phyloP scores from a whole-genome alignment of 768 basidiomycete species.

The Grammothele lineata region DNA sequence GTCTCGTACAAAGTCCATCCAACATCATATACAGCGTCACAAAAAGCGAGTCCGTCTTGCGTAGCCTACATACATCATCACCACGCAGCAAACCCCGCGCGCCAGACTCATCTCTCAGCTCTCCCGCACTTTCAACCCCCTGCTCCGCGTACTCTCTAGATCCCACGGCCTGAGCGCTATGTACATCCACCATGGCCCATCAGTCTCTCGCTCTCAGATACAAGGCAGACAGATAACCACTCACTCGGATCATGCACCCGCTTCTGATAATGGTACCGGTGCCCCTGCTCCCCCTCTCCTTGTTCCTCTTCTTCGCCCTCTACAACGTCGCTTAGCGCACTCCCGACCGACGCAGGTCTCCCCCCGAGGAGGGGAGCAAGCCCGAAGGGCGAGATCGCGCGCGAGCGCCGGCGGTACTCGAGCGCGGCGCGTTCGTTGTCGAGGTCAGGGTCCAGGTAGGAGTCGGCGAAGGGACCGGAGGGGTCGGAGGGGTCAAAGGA shows the following conservation, averaged over 20 bases:
- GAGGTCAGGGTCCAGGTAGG: background rate
- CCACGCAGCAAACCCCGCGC: no score
- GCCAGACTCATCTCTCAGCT: no score
- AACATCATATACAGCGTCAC: no score
- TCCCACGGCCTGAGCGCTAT: no score
- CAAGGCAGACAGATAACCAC: no score
- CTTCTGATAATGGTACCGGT: slow-evolving; percentile 11
- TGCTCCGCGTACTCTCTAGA: no score
- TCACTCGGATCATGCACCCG: slow-evolving; percentile 10
- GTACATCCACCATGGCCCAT: no score
- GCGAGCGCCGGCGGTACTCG: background rate
- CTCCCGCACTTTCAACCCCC: no score
- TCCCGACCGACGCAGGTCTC: background rate
- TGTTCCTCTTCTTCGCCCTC: background rate
- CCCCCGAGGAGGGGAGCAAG: slow-evolving; percentile 7
- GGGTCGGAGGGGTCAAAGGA: background rate
- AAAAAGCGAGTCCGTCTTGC: no score
- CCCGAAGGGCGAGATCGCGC: slow-evolving; percentile 11
- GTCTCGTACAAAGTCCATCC: no score
- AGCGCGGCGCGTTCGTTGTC: background rate
- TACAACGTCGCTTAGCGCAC: background rate
- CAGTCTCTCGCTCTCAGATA: no score
- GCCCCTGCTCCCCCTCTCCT: background rate
- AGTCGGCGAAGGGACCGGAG: background rate
- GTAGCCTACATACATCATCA: no score